A percentile compares a stretch with the other conserved stretches of the same genome.
Conservation (phyloP, 768 basidiomycete species). For the Lentinus tigrinus region DNA sequence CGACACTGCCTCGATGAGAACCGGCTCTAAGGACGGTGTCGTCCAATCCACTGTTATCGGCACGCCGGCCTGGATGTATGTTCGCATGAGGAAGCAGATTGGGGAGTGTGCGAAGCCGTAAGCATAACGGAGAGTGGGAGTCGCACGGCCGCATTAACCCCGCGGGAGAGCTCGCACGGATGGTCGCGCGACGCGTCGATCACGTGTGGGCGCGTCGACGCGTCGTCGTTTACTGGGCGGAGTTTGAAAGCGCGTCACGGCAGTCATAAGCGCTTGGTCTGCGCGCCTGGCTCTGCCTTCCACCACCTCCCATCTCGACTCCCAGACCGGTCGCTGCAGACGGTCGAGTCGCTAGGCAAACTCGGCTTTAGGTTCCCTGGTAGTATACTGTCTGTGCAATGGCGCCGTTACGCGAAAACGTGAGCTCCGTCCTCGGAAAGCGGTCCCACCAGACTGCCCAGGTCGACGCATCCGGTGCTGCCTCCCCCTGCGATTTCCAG, state of each 20-base stretch:
- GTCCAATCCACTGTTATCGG: not conserved
- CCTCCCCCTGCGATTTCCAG: constrained; percentile 31
- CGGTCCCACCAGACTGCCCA: constrained; percentile 28
- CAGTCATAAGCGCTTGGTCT: constrained; percentile 16
- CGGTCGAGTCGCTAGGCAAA: constrained; percentile 7
- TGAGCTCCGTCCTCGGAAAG: constrained; percentile 35
- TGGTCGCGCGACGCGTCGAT: constrained; percentile 20
- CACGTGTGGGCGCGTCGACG: constrained; percentile 23
- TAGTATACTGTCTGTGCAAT: constrained; percentile 6
- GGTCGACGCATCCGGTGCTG: constrained; percentile 28
- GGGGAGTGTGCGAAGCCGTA: not conserved
- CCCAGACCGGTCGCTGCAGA: constrained; percentile 8
- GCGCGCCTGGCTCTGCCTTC: constrained; percentile 18
- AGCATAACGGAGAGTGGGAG: not conserved
- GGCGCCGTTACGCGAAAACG: constrained; percentile 20
- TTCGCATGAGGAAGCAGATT: constrained; percentile 3
- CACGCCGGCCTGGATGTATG: not conserved
- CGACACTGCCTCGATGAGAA: constrained; percentile 10
- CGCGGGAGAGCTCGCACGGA: not conserved
- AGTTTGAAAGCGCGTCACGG: constrained; percentile 25
- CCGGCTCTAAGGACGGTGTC: not conserved
- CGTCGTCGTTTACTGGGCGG: constrained; percentile 30
- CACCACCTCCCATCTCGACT: constrained; percentile 16
- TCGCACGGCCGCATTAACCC: constrained; percentile 13
- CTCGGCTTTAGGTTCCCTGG: not conserved